A percentile compares a stretch with the other conserved stretches of the same genome.
Evolutionary conservation across 495 filamentous ascomycete genomes (phyloP).

Genomic region (Penicillium taxi): DNA sequence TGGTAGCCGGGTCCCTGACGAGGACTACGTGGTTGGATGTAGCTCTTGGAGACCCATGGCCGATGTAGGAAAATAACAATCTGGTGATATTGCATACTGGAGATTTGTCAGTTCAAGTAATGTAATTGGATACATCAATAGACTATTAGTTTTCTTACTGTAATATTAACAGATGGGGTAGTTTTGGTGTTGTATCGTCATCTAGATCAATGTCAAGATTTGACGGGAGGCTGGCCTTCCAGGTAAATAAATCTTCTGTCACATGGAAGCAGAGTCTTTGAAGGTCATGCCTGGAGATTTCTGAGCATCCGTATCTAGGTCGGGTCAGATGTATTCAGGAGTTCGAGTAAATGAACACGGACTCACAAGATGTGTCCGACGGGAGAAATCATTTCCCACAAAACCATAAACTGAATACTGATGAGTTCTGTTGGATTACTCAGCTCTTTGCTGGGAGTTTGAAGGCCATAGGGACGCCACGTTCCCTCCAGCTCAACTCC

Average conservation of each 20-base stretch:
- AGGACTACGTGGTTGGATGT: slow-evolving; percentile 38
- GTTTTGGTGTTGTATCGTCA: slow-evolving; percentile 26
- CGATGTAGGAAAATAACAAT: slow-evolving; percentile 45
- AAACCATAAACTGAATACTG: slow-evolving; percentile 36
- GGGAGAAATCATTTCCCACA: slow-evolving; percentile 45
- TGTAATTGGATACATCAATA: no score
- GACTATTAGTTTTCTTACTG: slow-evolving; percentile 35
- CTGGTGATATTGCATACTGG: slow-evolving; percentile 49
- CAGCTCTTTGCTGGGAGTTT: slow-evolving; percentile 11
- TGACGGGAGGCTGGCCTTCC: slow-evolving; percentile 40
- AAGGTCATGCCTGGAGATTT: slow-evolving; percentile 39
- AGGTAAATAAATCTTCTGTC: slow-evolving; percentile 38
- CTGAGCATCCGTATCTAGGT: slow-evolving; percentile 36
- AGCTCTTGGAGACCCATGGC: slow-evolving; percentile 44
- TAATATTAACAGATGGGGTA: slow-evolving; percentile 43
- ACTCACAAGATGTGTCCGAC: slow-evolving; percentile 42
- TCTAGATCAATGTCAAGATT: slow-evolving; percentile 35
- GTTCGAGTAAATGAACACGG: no score
- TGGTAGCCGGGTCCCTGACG: slow-evolving; percentile 39
- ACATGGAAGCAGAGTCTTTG: slow-evolving; percentile 37
- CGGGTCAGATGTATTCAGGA: background rate
- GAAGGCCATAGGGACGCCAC: slow-evolving; percentile 42
- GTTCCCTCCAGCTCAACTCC: slow-evolving; percentile 26
- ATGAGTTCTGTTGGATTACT: slow-evolving; percentile 36
- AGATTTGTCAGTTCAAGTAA: no score